These are phyloP conservation scores for Sporothrix pseudoabietina DNA, from an alignment of 2,329 filamentous ascomycete genomes.

Conservation along the genomic window DNA sequence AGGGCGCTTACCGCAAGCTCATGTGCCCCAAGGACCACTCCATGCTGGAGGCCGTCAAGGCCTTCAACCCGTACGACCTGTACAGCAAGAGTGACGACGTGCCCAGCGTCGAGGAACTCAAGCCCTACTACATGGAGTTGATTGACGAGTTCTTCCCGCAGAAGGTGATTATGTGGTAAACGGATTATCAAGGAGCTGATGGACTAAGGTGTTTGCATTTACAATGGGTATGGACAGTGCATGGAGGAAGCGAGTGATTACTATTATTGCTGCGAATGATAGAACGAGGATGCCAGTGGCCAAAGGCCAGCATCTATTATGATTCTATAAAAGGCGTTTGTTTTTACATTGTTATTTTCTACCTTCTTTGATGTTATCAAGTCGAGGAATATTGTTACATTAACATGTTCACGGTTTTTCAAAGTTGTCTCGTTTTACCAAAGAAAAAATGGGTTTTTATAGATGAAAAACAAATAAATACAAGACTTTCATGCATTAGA, in stretches of 20 bases:
- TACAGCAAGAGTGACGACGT: slow-evolving; percentile 89
- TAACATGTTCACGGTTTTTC: background rate
- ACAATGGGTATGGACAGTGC: background rate
- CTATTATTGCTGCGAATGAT: background rate
- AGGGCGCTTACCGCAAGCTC: slow-evolving; percentile 76
- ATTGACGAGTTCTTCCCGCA: slow-evolving; percentile 75
- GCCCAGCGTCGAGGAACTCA: slow-evolving; percentile 74
- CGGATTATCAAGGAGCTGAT: background rate
- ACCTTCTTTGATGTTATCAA: background rate
- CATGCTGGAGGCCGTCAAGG: slow-evolving; percentile 78
- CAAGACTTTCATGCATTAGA: background rate
- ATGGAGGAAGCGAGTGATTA: background rate
- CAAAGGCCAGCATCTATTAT: background rate
- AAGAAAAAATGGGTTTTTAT: background rate
- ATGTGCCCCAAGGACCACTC: slow-evolving; percentile 80
- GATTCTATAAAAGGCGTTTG: background rate
- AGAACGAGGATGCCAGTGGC: background rate
- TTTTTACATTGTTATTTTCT: background rate
- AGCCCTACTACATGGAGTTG: slow-evolving; percentile 74
- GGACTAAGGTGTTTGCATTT: background rate
- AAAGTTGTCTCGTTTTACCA: background rate
- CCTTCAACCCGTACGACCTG: slow-evolving; percentile 88
- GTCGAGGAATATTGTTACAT: background rate
- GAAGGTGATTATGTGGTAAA: slow-evolving; percentile 68
- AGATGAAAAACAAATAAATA: background rate